Evolutionary conservation across 495 filamentous ascomycete genomes (phyloP).

Genomic region (Talaromyces thailandensis): DNA sequence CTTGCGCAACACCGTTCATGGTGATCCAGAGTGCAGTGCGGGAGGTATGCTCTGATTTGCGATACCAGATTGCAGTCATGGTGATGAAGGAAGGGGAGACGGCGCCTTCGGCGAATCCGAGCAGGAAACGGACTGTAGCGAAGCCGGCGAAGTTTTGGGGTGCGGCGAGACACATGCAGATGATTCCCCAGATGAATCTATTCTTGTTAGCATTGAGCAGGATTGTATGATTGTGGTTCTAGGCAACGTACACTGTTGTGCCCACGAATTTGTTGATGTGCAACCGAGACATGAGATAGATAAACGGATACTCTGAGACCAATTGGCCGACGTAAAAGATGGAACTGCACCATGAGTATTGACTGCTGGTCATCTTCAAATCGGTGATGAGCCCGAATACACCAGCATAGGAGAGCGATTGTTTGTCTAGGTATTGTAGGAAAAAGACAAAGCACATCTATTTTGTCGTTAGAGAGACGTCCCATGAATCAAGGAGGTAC

Average conservation of each 20-base stretch:
- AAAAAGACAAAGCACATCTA: conserved; percentile 26
- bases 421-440: conserved; percentile 41
- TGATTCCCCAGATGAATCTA: conserved; percentile 33
- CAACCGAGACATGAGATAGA: conserved; percentile 47
- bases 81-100: conserved; percentile 20
- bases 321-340: conserved; percentile 48
- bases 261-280: conserved; percentile 33
- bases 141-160: conserved; percentile 36
- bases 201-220: conserved; percentile 2
- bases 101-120: conserved; percentile 43
- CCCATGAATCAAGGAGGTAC: background rate
- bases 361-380: conserved; percentile 35
- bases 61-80: conserved; percentile 31
- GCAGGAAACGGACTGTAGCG: conserved; percentile 38
- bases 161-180: conserved; percentile 42
- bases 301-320: conserved; percentile 35
- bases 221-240: too few relatives aligned
- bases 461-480: background rate
- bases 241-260: conserved; percentile 13
- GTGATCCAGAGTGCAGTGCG: conserved; percentile 44
- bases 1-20: conserved; percentile 46
- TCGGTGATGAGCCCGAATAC: conserved; percentile 47
- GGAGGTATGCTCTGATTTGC: conserved; percentile 38
- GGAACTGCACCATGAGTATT: conserved; percentile 44
- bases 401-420: conserved; percentile 45